phyloP scores from a whole-genome alignment of 2,329 filamentous ascomycete genomes.

The Cytospora mali region DNA sequence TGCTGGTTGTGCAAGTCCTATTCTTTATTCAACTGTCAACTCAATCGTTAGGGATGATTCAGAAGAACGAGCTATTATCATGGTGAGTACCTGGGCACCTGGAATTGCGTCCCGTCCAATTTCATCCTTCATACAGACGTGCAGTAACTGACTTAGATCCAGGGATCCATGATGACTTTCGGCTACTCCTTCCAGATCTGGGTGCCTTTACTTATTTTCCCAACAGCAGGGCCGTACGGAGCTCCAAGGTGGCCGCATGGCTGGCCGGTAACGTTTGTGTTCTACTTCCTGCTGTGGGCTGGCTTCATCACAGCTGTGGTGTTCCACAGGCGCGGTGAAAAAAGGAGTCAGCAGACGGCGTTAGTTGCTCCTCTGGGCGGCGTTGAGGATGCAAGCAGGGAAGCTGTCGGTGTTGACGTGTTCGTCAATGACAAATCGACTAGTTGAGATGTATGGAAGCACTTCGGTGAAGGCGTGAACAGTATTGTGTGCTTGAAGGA shows the following conservation, averaged over 20 bases:
- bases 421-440: slow-evolving; percentile 11
- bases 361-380: not conserved
- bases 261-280: slow-evolving; percentile 50
- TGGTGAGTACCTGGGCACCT: slow-evolving; percentile 32
- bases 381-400: slow-evolving; percentile 9
- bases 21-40: slow-evolving; percentile 48
- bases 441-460: not conserved
- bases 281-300: slow-evolving; percentile 48
- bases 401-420: slow-evolving; percentile 12
- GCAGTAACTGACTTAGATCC: not conserved
- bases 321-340: slow-evolving; percentile 35
- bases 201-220: slow-evolving; percentile 47
- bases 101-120: not conserved
- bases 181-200: slow-evolving; percentile 50
- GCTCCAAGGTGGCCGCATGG: slow-evolving; percentile 52
- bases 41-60: slow-evolving; percentile 44
- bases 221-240: slow-evolving; percentile 44
- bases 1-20: slow-evolving; percentile 43
- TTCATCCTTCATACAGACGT: not conserved
- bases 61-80: slow-evolving; percentile 45
- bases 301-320: slow-evolving; percentile 43
- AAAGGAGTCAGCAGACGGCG: not conserved
- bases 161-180: slow-evolving; percentile 51
- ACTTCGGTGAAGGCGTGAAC: not conserved
- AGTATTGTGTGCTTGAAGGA: not conserved